Percentiles rank a stretch among this genome's conserved stretches.
Conservation (phyloP, 495 filamentous ascomycete species). For the Polyplosphaeria fusca region DNA sequence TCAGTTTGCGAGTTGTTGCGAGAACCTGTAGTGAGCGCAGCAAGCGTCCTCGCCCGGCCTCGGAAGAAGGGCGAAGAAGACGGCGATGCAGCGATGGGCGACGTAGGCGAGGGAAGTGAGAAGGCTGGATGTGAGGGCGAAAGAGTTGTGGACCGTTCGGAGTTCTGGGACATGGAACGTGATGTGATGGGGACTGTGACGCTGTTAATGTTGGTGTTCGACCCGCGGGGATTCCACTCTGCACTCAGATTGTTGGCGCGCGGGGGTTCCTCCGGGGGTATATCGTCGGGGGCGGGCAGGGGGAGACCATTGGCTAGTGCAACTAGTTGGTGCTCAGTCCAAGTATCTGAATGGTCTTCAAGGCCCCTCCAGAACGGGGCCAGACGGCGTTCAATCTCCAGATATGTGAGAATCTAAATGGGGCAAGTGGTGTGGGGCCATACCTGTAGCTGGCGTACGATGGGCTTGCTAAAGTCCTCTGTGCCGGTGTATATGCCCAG, state of each 20-base stretch:
- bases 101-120: constrained; percentile 50
- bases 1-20: constrained; percentile 67
- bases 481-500: constrained; percentile 87
- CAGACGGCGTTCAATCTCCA: constrained; percentile 82
- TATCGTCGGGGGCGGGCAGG: constrained; percentile 79
- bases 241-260: constrained; percentile 40
- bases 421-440: background rate
- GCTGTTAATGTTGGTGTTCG: constrained; percentile 54
- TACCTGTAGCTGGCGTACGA: constrained; percentile 92
- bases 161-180: constrained; percentile 70
- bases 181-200: constrained; percentile 74
- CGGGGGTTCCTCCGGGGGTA: constrained; percentile 61
- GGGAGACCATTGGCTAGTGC: constrained; percentile 82
- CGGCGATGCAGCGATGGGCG: constrained; percentile 42
- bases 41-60: constrained; percentile 76
- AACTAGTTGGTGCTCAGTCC: constrained; percentile 91
- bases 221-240: constrained; percentile 44
- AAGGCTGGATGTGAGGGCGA: constrained; percentile 49
- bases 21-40: constrained; percentile 68
- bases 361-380: constrained; percentile 95
- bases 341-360: constrained; percentile 80
- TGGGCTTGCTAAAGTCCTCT: constrained; percentile 88
- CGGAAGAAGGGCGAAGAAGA: constrained; percentile 65
- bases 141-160: constrained; percentile 57
- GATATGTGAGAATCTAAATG: constrained; percentile 14